Percentiles rank a stretch among this genome's conserved stretches.
Evolutionary conservation across 371 early-diverging fungal species (phyloP).

Genomic region (Parasitella parasitica): DNA sequence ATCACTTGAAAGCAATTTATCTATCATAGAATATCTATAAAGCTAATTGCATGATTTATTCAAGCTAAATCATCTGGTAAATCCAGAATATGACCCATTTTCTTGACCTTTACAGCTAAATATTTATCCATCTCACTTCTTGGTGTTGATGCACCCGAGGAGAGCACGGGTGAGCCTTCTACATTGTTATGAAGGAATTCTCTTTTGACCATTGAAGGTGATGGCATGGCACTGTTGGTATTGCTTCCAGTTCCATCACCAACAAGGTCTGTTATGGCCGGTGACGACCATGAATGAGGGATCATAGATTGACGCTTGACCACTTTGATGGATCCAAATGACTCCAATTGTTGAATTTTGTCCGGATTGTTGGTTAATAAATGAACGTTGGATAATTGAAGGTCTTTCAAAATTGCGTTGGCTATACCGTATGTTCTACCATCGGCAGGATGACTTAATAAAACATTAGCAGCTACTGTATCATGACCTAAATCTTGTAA

Average conservation of each 20-base stretch:
- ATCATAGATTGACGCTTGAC: slow-evolving; percentile 88
- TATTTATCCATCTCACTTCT: slow-evolving; percentile 78
- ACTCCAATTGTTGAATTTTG: slow-evolving; percentile 81
- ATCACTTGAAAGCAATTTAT: no score
- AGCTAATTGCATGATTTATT: neutral
- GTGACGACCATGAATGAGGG: slow-evolving; percentile 73
- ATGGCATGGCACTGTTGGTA: slow-evolving; percentile 22
- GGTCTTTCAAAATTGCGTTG: slow-evolving; percentile 83
- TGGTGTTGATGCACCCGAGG: slow-evolving; percentile 23
- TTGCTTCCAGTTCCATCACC: slow-evolving; percentile 12
- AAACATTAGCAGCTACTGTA: slow-evolving; percentile 90
- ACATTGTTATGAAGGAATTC: neutral
- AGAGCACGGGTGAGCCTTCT: slow-evolving; percentile 16
- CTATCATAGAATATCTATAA: neutral
- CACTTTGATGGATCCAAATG: slow-evolving; percentile 69
- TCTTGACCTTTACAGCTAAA: slow-evolving; percentile 78
- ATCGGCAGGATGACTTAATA: slow-evolving; percentile 90
- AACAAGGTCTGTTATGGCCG: slow-evolving; percentile 3
- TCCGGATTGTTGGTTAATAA: slow-evolving; percentile 96
- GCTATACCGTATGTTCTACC: slow-evolving; percentile 93
- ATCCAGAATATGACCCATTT: slow-evolving; percentile 88
- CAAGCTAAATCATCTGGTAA: slow-evolving; percentile 50
- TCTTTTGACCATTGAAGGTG: slow-evolving; percentile 5
- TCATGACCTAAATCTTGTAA: slow-evolving; percentile 95
- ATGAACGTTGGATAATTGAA: slow-evolving; percentile 64